Base-by-base conservation (phyloP, 371 early-diverging fungal species). In the Mucor velutinosus region DNA sequence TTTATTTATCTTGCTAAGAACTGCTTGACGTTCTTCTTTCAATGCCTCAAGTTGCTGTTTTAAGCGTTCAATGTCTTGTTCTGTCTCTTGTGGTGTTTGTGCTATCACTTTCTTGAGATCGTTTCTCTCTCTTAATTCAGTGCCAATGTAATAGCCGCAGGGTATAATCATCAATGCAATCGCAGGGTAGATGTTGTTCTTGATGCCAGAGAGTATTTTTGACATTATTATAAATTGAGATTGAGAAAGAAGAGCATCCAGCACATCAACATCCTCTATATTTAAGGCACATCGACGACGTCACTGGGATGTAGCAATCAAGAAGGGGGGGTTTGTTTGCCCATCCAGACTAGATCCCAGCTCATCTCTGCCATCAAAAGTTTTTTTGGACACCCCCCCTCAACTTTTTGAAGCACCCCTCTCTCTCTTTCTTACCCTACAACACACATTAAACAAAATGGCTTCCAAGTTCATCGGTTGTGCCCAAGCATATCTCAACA, bases 401-500 rank as follows among this genome's bases (percentile, higher is more conserved):
- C 23, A 49, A 37, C 59, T 23, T 21, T 33, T 14, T 39, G 51
- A 30, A 17, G 21, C 66, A 32, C 53, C 32, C 63, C 51, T 49
- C 62, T 21, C 62, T 21, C 62, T 57, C n/a, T 37, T 39, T 25
- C 29, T 55, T 65, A 25, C 37, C 37, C 32, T 59, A 58, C 49
- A 45, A 11, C 57, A 57, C 41, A 23, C 17, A 32, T 62, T 49
- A 49, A 32, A 49, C n/a, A 64, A 41, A 65, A 73, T 73, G 73
- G 73, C 73, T 63, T 65, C 73, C n/a, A 73, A 69, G 47, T 35
- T 69, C 21, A 21, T 69, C 62, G 62, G 66, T 49, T 59, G 60
- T 66, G 69, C 73, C 66, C 73, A 73, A 64, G 21, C 29, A 37
- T 69, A 65, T 63, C 59, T 73, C 25, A 59, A 58, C 67, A 82